Evolutionary conservation across 371 early-diverging fungal species (phyloP), one percentile per base, ranked within the genome.

Genomic region (Mortierella sp.): DNA sequence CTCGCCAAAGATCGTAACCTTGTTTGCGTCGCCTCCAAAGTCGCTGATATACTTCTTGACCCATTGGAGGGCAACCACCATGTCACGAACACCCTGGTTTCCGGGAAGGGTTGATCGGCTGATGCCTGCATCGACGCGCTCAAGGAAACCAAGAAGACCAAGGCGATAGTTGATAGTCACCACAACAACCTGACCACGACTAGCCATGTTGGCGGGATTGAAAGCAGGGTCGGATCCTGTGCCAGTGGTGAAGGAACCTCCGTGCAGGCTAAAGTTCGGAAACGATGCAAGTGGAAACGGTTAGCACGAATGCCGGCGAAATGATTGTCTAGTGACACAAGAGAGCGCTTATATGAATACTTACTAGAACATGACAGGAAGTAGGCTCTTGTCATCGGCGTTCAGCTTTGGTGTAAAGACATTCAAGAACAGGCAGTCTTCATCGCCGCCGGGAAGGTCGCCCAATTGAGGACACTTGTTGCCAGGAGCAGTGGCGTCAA

Each of bases 141-240:
- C 83, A 50, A 82, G 67, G 76, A 80, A 84, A 8, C 85, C 85
- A 52, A 85, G 78, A 24, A 79, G 61, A 52, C 79, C 80, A 45
- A 85, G 72, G 43, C 86, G 79, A 63, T 84, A 85, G 61, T 86
- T 81, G 66, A 82, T 71, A 24, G 79, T 60, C 13, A 84, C 81
- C 3, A 83, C 74, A 28, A 80, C 80, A 54, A 67, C 70, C 43
- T 62, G 55, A 16, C 59, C 69, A 40, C 68, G 72, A 19, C 60
- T 59, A 45, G 77, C 69, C 57, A 76, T 63, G 59, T 69, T 68
- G 63, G 69, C 69, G 37, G 77, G 69, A 49, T 68, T 63, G 65
- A 76, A 76, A 43, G 69, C 69, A 40, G 77, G 77, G 58, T 76
- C 77, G 44, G 77, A 69, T 37, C 77, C 77, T 17, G 64, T 61